These are phyloP conservation scores for Ilyonectria destructans DNA, from an alignment of 2,329 filamentous ascomycete species.

Conservation along the genomic window DNA sequence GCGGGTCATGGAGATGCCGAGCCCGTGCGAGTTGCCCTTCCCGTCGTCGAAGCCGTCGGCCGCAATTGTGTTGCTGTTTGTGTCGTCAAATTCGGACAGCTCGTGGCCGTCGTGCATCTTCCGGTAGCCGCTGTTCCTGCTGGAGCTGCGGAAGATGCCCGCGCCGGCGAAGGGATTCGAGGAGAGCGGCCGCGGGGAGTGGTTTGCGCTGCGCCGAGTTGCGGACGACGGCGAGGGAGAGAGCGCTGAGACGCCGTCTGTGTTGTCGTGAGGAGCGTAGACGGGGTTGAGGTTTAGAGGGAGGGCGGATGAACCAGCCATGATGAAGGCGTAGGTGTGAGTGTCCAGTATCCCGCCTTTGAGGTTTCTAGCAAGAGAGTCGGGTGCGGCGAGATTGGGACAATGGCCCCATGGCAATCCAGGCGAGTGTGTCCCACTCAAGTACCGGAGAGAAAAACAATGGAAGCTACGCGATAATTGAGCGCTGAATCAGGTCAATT, in stretches of 20 bases:
- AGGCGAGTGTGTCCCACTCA: neutral
- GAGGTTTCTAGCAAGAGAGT: conserved; percentile 9
- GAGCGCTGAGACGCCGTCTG: conserved; percentile 29
- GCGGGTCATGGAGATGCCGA: conserved; percentile 39
- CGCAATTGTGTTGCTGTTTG: neutral
- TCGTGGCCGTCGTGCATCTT: conserved; percentile 44
- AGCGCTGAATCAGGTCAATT: conserved; percentile 20
- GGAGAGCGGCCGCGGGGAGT: conserved; percentile 14
- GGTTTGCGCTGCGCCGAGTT: conserved; percentile 14
- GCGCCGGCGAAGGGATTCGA: conserved; percentile 33
- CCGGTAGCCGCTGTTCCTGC: conserved; percentile 41
- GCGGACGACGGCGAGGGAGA: conserved; percentile 27
- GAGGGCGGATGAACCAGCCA: conserved; percentile 38
- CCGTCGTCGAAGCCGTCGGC: conserved; percentile 3
- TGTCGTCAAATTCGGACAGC: conserved; percentile 37
- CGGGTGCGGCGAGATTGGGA: conserved; percentile 16
- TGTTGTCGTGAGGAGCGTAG: conserved; percentile 26
- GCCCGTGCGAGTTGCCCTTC: conserved; percentile 19
- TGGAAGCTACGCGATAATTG: neutral
- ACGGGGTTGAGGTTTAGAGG: conserved; percentile 21
- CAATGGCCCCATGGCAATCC: conserved; percentile 33
- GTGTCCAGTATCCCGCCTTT: conserved; percentile 18
- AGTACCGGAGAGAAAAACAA: neutral
- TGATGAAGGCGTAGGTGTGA: conserved; percentile 15
- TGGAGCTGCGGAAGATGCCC: conserved; percentile 39